A percentile compares a stretch with the other conserved stretches of the same genome.
phyloP scores from a whole-genome alignment of 768 basidiomycete species.

The Russula dissimulans region DNA sequence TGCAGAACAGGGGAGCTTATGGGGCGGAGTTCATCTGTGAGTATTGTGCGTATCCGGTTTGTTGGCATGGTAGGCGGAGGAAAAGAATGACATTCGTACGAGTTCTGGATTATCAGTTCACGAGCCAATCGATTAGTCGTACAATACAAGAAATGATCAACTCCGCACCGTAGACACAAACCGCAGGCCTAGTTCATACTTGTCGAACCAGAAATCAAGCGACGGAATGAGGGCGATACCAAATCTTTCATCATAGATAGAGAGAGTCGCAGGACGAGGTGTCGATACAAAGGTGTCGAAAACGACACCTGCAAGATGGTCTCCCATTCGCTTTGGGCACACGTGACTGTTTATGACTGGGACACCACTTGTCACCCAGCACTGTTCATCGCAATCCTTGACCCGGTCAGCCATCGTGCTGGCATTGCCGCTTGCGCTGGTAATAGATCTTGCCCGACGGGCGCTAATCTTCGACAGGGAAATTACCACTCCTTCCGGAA shows the following conservation, averaged over 20 bases:
- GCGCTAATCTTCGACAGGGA: too few relatives aligned
- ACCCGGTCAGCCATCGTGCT: not conserved
- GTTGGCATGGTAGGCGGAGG: not conserved
- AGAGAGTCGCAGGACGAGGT: not conserved
- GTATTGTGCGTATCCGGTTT: not conserved
- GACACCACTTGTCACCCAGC: not conserved
- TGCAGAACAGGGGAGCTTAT: not conserved
- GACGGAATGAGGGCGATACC: not conserved
- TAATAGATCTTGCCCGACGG: not conserved
- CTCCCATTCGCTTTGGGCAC: not conserved
- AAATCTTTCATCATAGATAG: not conserved
- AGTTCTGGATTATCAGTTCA: not conserved
- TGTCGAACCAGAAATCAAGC: not conserved
- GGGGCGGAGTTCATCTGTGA: too few relatives aligned
- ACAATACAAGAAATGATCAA: not conserved
- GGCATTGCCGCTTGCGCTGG: not conserved
- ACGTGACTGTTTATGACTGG: not conserved
- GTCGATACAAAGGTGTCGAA: not conserved
- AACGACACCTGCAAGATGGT: not conserved
- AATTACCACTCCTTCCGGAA: too few relatives aligned
- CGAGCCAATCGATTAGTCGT: not conserved
- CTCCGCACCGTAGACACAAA: not conserved
- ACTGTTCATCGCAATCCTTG: not conserved
- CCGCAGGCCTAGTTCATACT: not conserved
- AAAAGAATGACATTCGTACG: not conserved